Percentiles rank a stretch among this genome's conserved stretches.
phyloP scores from a whole-genome alignment of 768 basidiomycete species.

The Termitomyces sp. region DNA sequence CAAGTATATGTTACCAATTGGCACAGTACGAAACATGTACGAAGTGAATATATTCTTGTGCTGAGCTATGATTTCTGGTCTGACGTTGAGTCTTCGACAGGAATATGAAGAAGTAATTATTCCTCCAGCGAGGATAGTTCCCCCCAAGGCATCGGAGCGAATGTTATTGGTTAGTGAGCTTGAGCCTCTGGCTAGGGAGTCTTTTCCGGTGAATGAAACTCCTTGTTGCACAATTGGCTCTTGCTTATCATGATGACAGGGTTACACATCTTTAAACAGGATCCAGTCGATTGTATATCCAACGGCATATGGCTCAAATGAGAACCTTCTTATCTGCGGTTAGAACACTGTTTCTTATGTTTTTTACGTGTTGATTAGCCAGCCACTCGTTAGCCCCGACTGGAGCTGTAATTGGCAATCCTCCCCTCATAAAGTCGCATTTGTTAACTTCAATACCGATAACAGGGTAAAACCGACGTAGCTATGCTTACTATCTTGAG shows the following conservation, averaged over 20 bases:
- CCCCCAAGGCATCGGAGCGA: constrained; percentile 65
- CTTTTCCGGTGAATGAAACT: constrained; percentile 65
- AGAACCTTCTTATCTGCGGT: constrained; percentile 95
- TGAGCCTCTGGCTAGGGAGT: constrained; percentile 71
- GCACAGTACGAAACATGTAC: constrained; percentile 60
- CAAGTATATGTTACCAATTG: constrained; percentile 78
- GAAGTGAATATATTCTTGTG: constrained; percentile 44
- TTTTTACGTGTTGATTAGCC: neutral
- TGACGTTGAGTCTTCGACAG: constrained; percentile 30
- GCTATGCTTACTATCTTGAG: constrained; percentile 92
- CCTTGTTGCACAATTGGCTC: neutral
- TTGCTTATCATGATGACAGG: constrained; percentile 36
- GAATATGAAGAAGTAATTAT: constrained; percentile 86
- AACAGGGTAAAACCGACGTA: constrained; percentile 97
- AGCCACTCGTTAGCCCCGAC: constrained; percentile 76
- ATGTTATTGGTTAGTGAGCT: constrained; percentile 69
- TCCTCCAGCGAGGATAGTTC: constrained; percentile 78
- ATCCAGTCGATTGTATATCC: constrained; percentile 95
- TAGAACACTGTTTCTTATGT: constrained; percentile 17
- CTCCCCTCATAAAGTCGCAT: neutral
- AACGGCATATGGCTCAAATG: constrained; percentile 91
- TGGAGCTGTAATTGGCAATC: constrained; percentile 75
- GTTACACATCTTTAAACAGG: constrained; percentile 83
- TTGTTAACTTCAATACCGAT: constrained; percentile 6
- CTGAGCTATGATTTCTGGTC: neutral